Base-by-base conservation (phyloP, 495 filamentous ascomycete species). In the Talaromyces stipitatus region DNA sequence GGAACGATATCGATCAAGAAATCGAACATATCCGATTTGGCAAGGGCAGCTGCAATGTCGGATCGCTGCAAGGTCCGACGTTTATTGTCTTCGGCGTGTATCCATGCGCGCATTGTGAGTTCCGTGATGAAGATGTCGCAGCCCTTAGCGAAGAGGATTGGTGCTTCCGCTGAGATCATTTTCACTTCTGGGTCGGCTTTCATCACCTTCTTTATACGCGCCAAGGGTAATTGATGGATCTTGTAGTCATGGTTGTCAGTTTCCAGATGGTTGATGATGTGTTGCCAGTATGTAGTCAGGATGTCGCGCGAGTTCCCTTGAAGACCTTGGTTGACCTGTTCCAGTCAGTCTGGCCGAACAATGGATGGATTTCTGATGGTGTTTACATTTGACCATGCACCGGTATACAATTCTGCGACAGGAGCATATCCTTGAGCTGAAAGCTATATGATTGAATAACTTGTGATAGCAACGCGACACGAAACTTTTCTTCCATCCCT, bases 101-200 rank as follows among this genome's bases (percentile, higher is more conserved):
- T 97, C 94, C 94, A 98, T n/a, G 94, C 94, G 50, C 94, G 90
- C 94, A 98, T 98, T 1, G 94, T 97, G 46, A 98, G 78, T 71
- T 98, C 94, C 3, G 94, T 98, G 66, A 98, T 98, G 75, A 98
- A 98, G 64, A 98, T 97, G 69, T 98, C 94, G 73, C 94, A 98
- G 38, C 95, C 94, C 76, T 98, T 98, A 50, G 94, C 94, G 66
- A 98, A 98, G 14, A 98, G 76, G 65, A 98, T 98, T 11, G 94
- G 94, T 5, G 94, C 94, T 73, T 98, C 94, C 20, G 94, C 94
- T 10, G 91, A 96, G 52, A 98, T 98, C 94, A 98, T 98, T 75
- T 98, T 98, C 50, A 98, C 94, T 61, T 98, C 94, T 1, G 94
- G 94, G 62, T 98, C 94, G 2, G 94, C 94, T 73, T 98, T 98